These are phyloP conservation scores for Lactarius akahatsu DNA, from an alignment of 768 basidiomycete genomes.

Conservation along the genomic window DNA sequence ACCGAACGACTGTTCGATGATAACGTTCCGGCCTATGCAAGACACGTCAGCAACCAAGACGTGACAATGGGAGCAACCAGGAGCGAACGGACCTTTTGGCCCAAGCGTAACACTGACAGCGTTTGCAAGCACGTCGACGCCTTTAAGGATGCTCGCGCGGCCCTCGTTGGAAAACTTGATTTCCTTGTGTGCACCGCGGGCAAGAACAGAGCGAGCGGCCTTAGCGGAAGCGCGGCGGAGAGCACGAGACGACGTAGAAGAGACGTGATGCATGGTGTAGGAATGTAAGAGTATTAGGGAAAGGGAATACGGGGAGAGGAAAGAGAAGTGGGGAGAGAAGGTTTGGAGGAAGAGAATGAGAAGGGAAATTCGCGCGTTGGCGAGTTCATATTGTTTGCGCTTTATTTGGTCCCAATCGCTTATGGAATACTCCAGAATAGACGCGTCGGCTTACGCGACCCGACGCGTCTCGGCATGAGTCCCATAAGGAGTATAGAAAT, in stretches of 20 bases:
- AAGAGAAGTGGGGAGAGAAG: constrained; percentile 22
- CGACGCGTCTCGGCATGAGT: not conserved
- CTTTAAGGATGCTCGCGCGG: constrained; percentile 88
- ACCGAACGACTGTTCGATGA: constrained; percentile 91
- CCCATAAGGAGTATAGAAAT: not conserved
- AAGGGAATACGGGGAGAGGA: constrained; percentile 23
- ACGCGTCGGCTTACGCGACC: not conserved
- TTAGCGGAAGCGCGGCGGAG: constrained; percentile 66
- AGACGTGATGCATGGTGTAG: constrained; percentile 67
- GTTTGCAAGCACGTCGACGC: constrained; percentile 95
- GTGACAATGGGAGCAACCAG: not conserved
- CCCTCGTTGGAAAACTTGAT: constrained; percentile 97
- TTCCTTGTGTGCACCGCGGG: constrained; percentile 88
- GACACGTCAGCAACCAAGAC: constrained; percentile 25
- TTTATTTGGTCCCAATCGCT: constrained; percentile 11
- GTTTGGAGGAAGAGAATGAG: not conserved
- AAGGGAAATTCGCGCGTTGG: not conserved
- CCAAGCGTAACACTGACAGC: constrained; percentile 96
- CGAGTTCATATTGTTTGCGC: constrained; percentile 4
- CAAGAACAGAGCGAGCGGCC: constrained; percentile 51
- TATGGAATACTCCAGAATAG: constrained; percentile 5
- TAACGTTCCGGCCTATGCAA: constrained; percentile 84
- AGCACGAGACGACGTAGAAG: constrained; percentile 60
- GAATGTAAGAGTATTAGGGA: constrained; percentile 18
- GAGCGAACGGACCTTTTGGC: constrained; percentile 70